Base-by-base conservation (phyloP, 148 eudicot species). In the Rhododendron molle region DNA sequence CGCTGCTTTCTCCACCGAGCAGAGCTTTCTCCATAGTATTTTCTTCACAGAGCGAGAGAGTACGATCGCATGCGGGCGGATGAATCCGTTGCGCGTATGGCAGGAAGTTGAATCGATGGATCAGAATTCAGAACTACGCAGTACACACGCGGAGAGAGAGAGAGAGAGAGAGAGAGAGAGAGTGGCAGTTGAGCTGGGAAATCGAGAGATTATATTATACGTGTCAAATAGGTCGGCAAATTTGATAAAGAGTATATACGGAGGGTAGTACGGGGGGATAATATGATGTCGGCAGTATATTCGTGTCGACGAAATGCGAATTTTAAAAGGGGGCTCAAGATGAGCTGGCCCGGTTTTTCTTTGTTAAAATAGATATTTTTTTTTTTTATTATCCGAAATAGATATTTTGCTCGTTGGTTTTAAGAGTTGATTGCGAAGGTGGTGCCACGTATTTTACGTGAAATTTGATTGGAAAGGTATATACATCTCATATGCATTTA, bases 1-100 rank as follows among this genome's bases (percentile, higher is more conserved):
- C 62, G 28, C 90, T 88, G 60, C 58, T 52, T 26, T 88, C 91
- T 76, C 88, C 94, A 13, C 74, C 86, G n/a, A 94, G 84, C 71
- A 92, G 86, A 78, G 93, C 85, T 56, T 44, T 85, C 36, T 91
- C 90, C 92, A 90, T 90, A 44, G 44, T 40, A 1, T 80, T 79
- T 80, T 82, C 43, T 49, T 44, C 60, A 71, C 78, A 30, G 77
- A 46, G 21, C 15, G 49, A 71, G 74, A 11, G 38, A 40, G 44
- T 40, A 40, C 69, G 38, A 32, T 16, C 12, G 5, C 81, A 73
- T 50, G 1, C 2, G 54, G 15, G 54, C 12, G 54, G 54, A 34
- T 26, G 10, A 23, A 60, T 60, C 2, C 2, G 69, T 50, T 10
- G 72, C 32, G 72, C 30, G 72, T 9, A 26, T 65, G 14, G 72